Evolutionary conservation across 768 basidiomycete species (phyloP).

Genomic region (Boletus huronensis): DNA sequence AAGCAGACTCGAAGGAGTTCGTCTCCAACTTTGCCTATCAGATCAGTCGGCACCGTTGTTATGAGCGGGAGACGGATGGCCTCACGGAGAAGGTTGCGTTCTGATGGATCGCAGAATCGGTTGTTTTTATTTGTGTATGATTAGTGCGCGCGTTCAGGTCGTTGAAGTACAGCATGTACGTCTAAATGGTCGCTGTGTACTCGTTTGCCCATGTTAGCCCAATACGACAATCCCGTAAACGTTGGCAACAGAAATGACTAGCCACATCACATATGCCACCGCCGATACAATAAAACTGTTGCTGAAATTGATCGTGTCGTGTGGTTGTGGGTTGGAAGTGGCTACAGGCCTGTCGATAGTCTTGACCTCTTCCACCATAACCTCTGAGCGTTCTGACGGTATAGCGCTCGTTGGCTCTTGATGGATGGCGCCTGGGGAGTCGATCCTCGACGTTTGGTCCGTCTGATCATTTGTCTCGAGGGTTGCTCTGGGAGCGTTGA

Average conservation of each 20-base stretch:
- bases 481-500: not conserved
- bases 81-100: conserved; percentile 50
- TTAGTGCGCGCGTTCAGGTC: not conserved
- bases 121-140: conserved; percentile 12
- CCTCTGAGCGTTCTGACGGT: not conserved
- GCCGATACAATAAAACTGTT: conserved; percentile 37
- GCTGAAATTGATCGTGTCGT: conserved; percentile 38
- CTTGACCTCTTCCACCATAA: not conserved
- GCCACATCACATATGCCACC: conserved; percentile 44
- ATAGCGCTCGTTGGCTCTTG: not conserved
- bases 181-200: not conserved
- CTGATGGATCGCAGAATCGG: conserved; percentile 15
- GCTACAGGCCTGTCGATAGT: not conserved
- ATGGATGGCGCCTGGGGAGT: conserved; percentile 13
- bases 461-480: not conserved
- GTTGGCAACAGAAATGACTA: conserved; percentile 48
- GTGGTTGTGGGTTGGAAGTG: not conserved
- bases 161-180: not conserved
- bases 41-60: conserved; percentile 66
- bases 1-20: conserved; percentile 48
- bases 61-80: conserved; percentile 57
- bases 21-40: conserved; percentile 56
- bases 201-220: conserved; percentile 13
- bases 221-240: conserved; percentile 50
- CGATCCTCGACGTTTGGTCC: not conserved